Percentiles rank a stretch among this genome's conserved stretches.
These are phyloP conservation scores for Crithidia acanthocephali DNA, from an alignment of 208 protist species.

Conservation along the genomic window DNA sequence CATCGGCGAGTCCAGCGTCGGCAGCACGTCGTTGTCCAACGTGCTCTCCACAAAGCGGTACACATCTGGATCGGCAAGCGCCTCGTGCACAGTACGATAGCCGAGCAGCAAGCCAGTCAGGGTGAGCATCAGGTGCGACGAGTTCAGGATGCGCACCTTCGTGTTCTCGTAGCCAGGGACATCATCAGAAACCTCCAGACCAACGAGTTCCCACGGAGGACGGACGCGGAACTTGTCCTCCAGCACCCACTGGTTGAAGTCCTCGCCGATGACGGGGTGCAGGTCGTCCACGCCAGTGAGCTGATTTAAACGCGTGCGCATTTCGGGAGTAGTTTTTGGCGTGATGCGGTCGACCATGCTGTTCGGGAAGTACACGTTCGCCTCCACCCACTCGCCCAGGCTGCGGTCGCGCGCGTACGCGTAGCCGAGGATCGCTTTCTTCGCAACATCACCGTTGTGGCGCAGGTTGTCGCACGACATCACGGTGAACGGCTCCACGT, in stretches of 20 bases:
- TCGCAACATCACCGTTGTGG: conserved; percentile 52
- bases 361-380: conserved; percentile 42
- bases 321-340: conserved; percentile 34
- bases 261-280: conserved; percentile 44
- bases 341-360: conserved; percentile 55
- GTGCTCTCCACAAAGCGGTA: conserved; percentile 28
- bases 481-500: conserved; percentile 40
- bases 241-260: conserved; percentile 55
- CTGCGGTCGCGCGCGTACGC: conserved; percentile 22
- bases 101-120: conserved; percentile 40
- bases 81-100: conserved; percentile 40
- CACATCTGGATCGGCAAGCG: conserved; percentile 34
- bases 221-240: conserved; percentile 43
- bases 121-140: conserved; percentile 46
- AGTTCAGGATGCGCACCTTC: conserved; percentile 49
- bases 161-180: conserved; percentile 44
- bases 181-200: conserved; percentile 34
- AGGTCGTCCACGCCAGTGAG: conserved; percentile 28
- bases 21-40: conserved; percentile 35
- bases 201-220: conserved; percentile 43
- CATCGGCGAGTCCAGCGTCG: conserved; percentile 38
- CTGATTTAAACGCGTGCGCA: conserved; percentile 29
- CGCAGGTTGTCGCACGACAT: conserved; percentile 57
- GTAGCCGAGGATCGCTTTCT: conserved; percentile 42
- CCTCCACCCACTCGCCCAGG: conserved; percentile 31